phyloP scores from a whole-genome alignment of 2,329 filamentous ascomycete genomes.

The Ophiostoma perfectum region DNA sequence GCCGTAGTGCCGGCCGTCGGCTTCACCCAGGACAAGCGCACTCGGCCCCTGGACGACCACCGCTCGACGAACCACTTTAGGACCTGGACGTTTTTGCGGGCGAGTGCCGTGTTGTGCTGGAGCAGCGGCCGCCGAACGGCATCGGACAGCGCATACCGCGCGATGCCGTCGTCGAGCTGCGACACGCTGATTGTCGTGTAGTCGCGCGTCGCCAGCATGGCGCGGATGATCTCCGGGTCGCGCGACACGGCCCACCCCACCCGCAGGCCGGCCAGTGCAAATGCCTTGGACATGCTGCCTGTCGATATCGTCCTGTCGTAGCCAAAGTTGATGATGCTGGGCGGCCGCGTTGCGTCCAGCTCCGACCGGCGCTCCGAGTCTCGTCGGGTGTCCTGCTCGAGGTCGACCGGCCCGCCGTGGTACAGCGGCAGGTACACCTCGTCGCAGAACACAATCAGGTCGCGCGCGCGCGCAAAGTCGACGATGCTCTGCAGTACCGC shows the following conservation, averaged over 20 bases:
- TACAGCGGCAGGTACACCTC: slow-evolving; percentile 84
- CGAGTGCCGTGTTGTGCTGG: slow-evolving; percentile 58
- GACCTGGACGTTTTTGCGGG: slow-evolving; percentile 60
- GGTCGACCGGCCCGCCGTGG: slow-evolving; percentile 50
- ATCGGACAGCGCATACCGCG: slow-evolving; percentile 63
- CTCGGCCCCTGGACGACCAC: slow-evolving; percentile 43
- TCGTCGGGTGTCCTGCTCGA: slow-evolving; percentile 19
- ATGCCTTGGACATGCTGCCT: slow-evolving; percentile 80
- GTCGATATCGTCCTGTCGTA: slow-evolving; percentile 68
- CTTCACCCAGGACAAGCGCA: slow-evolving; percentile 60
- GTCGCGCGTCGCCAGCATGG: slow-evolving; percentile 61
- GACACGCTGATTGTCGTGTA: slow-evolving; percentile 85
- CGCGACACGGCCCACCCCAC: slow-evolving; percentile 76
- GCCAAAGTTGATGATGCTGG: slow-evolving; percentile 64
- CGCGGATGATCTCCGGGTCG: slow-evolving; percentile 55
- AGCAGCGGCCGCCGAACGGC: slow-evolving; percentile 36
- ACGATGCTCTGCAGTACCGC: slow-evolving; percentile 56
- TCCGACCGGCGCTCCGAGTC: slow-evolving; percentile 30
- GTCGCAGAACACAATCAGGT: slow-evolving; percentile 65
- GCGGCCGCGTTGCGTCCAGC: slow-evolving; percentile 38
- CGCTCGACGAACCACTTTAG: slow-evolving; percentile 63
- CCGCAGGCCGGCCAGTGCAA: slow-evolving; percentile 73
- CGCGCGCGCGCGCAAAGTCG: slow-evolving; percentile 55
- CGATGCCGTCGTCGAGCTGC: slow-evolving; percentile 74
- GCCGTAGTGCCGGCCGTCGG: slow-evolving; percentile 76